Evolutionary conservation across 805 yeast genomes (phyloP), one percentile per base, ranked within the genome.

Genomic region (Wickerhamomyces tratensis): DNA sequence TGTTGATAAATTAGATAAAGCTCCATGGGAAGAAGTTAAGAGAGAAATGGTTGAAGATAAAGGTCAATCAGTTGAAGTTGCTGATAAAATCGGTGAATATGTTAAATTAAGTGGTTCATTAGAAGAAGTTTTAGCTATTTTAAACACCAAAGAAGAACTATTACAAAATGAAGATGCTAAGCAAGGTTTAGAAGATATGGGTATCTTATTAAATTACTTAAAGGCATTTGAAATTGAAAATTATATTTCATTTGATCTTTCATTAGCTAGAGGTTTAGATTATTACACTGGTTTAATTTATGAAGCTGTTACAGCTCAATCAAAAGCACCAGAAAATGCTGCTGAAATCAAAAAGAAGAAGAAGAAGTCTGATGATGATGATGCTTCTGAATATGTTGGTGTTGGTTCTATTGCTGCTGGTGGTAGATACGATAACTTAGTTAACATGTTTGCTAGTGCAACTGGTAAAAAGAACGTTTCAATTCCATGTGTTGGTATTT

Each of bases 351-450:
- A 77, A 60, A 69, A 66, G 63, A 67, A 65, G 51, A 61, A 72
- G 39, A 62, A 57, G 40, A 63, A 59, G 39, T 63, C 57, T 36
- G 85, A 74, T 14, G 91, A 76, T 41, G 96, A 87, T 51, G 97
- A 93, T 63, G 96, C 96, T 44, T 85, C 95, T 41, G 97, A 86
- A 49, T 87, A 85, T 54, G 98, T 93, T 42, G 98, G 98, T 53
- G 96, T 91, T 37, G 98, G 98, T 33, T 93, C 98, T 6, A 88
- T 93, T 57, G 96, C 96, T 41, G 98, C 96, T 40, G 98, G 98
- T 67, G 98, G 98, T 50, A 86, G 98, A 64, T 93, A 93, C 64
- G 98, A 93, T 64, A 83, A 84, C 56, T 76, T 93, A 46, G 98
- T 93, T 35, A 96, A 96, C 52, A 93, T 93, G 98, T 93, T 93